Evolutionary conservation across 1,284 basidiomycete species (phyloP).

Genomic region (Leucoagaricus sp.): DNA sequence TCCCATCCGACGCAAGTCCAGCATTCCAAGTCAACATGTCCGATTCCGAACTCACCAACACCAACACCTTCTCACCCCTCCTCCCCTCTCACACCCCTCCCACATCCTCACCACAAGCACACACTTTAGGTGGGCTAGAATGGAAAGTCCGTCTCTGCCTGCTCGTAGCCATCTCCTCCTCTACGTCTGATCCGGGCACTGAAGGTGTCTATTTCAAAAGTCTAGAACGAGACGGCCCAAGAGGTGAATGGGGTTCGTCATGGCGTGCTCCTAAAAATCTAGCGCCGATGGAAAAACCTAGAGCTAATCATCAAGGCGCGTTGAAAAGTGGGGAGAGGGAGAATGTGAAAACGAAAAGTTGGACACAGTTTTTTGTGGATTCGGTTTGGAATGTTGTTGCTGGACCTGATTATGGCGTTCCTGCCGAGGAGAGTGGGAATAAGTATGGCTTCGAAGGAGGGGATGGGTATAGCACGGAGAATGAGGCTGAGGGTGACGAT

Average conservation of each 20-base stretch:
- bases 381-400: constrained; percentile 15
- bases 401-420: no score
- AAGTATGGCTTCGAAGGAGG: no score
- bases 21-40: constrained; percentile 63
- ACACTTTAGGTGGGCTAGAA: constrained; percentile 84
- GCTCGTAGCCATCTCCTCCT: constrained; percentile 69
- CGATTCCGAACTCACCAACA: no score
- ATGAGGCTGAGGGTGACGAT: constrained; percentile 51
- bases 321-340: constrained; percentile 9
- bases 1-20: constrained; percentile 87
- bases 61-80: no score
- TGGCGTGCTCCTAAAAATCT: constrained; percentile 60
- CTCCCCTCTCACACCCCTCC: background rate
- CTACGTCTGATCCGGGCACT: constrained; percentile 41
- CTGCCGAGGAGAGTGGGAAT: constrained; percentile 42
- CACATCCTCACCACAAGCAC: constrained; percentile 21
- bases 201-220: constrained; percentile 57
- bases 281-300: constrained; percentile 59
- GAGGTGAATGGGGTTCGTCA: constrained; percentile 69
- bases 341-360: constrained; percentile 39
- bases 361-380: constrained; percentile 44
- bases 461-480: no score
- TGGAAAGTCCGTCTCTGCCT: constrained; percentile 87
- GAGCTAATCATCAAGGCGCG: constrained; percentile 9
- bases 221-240: constrained; percentile 54